Evolutionary conservation across 805 yeast genomes (phyloP), one percentile per base, ranked within the genome.

Genomic region (Suhomyces sp.): DNA sequence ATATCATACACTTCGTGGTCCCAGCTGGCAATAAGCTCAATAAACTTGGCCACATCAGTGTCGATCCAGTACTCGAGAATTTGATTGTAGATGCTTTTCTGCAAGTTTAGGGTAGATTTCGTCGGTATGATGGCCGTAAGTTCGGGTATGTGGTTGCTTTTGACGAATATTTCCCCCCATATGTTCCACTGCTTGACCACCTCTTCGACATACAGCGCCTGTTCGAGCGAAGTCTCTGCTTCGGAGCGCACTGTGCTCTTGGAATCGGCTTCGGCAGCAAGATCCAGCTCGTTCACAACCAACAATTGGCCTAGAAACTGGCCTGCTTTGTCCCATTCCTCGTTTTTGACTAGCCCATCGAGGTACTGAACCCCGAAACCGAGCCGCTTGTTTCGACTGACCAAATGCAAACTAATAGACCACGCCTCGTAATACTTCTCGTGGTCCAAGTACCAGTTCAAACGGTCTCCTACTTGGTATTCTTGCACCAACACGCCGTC

Each of bases 401-500:
- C 72, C 56, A 88, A 71, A 57, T 79, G 80, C 47, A 77, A 81
- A 53, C 94, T 81, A 63, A 90, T 83, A 41, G 78, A 77, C 96
- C 97, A 93, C 0, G 97, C 97, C 44, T 84, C 84, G 15, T 75
- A 69, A 60, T 69, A 88, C 50, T 73, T 68, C 1, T 77, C 77
- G 38, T 73, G 79, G 1, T 82, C 82, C 3, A 83, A 54, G 54
- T 77, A 86, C 97, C 97, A 93, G 4, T 82, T 72, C 45, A 86
- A 78, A 54, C 86, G 82, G 64, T 92, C 98, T 27, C 73, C 67
- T 23, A 87, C 68, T 50, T 83, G 84, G n/a, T 88, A 76, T 55
- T 86, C 90, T 59, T 85, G 81, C 0, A 91, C 90, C 13, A 84
- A 73, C 1, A 93, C 87, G 0, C 86, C 93, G 69, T 91, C 98